Conservation (phyloP, 2,329 filamentous ascomycete genomes). For the Trematosphaeria pertusa region DNA sequence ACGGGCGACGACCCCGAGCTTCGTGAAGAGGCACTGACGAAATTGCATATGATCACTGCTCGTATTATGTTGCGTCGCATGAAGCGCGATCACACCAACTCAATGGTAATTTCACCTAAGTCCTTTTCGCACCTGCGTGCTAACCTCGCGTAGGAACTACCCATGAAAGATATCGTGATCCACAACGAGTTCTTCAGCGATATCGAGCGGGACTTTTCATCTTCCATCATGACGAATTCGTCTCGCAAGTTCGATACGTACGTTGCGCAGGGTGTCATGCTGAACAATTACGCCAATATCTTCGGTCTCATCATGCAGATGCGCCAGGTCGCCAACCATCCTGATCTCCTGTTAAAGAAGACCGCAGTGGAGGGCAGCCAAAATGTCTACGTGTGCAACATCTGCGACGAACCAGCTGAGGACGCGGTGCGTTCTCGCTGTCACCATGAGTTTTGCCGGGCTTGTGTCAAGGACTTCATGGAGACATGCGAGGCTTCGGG, state of each 20-base stretch:
- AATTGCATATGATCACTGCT: conserved; percentile 86
- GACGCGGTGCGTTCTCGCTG: conserved; percentile 92
- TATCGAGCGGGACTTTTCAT: conserved; percentile 93
- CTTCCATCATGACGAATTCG: conserved; percentile 92
- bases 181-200: conserved; percentile 97
- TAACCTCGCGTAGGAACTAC: conserved; percentile 67
- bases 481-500: conserved; percentile 72
- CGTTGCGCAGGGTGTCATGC: conserved; percentile 88
- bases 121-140: neutral
- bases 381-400: conserved; percentile 89
- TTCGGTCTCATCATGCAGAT: conserved; percentile 99
- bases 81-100: conserved; percentile 90
- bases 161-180: conserved; percentile 90
- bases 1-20: conserved; percentile 57
- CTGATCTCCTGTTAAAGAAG: conserved; percentile 91
- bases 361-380: conserved; percentile 78
- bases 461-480: conserved; percentile 81
- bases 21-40: conserved; percentile 75
- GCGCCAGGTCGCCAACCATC: conserved; percentile 96
- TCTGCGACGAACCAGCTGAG: conserved; percentile 95
- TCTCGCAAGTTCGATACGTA: conserved; percentile 93
- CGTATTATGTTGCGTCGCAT: conserved; percentile 95
- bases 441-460: conserved; percentile 89
- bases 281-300: conserved; percentile 93
- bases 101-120: conserved; percentile 64